Evolutionary conservation across 192 early-diverging fungal genomes (phyloP).

Genomic region (Entrophospora sp.): DNA sequence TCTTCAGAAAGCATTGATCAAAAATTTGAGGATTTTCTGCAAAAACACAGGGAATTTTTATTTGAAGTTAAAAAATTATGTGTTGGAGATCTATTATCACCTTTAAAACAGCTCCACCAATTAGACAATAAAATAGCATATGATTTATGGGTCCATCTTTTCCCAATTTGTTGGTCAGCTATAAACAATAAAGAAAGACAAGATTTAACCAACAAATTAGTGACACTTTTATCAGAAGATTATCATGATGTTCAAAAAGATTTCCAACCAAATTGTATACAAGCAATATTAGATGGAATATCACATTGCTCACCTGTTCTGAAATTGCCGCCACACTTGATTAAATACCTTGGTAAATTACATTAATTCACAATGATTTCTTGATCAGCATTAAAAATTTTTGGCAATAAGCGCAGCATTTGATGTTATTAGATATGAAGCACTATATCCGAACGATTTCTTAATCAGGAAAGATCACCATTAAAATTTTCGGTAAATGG

Average conservation of each 20-base stretch:
- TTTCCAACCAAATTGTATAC: conserved; percentile 88
- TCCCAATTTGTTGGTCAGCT: conserved; percentile 75
- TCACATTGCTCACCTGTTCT: conserved; percentile 62
- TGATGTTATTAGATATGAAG: no score
- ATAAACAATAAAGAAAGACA: conserved; percentile 71
- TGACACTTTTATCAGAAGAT: conserved; percentile 80
- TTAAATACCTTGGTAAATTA: conserved; percentile 85
- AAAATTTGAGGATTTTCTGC: conserved; percentile 35
- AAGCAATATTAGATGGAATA: conserved; percentile 83
- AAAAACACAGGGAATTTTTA: conserved; percentile 58
- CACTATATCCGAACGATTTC: no score
- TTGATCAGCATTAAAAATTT: no score
- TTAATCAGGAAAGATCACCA: no score
- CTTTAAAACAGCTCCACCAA: conserved; percentile 60
- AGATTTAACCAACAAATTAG: conserved; percentile 72
- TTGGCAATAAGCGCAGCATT: no score
- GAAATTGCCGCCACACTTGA: conserved; percentile 84
- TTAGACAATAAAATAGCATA: conserved; percentile 59
- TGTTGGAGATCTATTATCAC: conserved; percentile 39
- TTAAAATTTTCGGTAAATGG: no score
- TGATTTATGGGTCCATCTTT: conserved; percentile 73
- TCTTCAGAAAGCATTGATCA: conserved; percentile 18
- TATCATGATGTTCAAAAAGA: conserved; percentile 78
- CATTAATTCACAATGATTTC: no score
- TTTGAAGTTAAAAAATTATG: conserved; percentile 39